phyloP scores from a whole-genome alignment of 768 basidiomycete genomes.

The Lactarius sp. region DNA sequence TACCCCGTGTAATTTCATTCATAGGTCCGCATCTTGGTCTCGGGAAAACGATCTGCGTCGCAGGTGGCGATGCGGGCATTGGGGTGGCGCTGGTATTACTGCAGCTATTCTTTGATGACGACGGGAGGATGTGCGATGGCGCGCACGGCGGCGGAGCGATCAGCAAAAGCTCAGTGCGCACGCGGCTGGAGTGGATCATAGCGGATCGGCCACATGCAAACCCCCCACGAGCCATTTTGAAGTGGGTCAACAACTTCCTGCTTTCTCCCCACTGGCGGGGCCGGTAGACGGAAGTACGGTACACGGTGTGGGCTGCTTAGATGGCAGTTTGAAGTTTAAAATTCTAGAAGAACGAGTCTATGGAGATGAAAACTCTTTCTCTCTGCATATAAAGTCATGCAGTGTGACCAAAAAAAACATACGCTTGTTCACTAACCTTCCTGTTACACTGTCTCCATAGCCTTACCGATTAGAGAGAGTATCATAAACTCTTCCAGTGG shows the following conservation, averaged over 20 bases:
- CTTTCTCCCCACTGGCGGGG: slow-evolving; percentile 36
- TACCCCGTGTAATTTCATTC: slow-evolving; percentile 49
- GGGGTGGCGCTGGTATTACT: slow-evolving; percentile 60
- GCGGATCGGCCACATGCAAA: slow-evolving; percentile 69
- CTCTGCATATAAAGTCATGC: too few species aligned
- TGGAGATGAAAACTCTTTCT: too few species aligned
- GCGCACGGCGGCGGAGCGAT: slow-evolving; percentile 13
- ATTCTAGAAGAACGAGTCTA: too few species aligned
- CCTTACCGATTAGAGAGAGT: too few species aligned
- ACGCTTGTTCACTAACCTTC: too few species aligned
- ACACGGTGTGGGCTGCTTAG: background rate
- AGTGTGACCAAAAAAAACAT: too few species aligned
- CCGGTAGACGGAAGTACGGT: background rate
- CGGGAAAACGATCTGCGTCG: slow-evolving; percentile 44
- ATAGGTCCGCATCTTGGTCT: slow-evolving; percentile 37
- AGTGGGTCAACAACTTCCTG: slow-evolving; percentile 70
- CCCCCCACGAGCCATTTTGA: slow-evolving; percentile 77
- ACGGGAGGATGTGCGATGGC: slow-evolving; percentile 33
- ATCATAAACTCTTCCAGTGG: too few species aligned
- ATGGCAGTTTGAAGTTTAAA: too few species aligned
- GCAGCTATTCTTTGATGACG: slow-evolving; percentile 52
- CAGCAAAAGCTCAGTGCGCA: slow-evolving; percentile 62
- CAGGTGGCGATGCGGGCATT: slow-evolving; percentile 57
- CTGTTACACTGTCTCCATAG: too few species aligned
- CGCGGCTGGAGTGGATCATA: slow-evolving; percentile 83